Conservation (phyloP, 1,284 basidiomycete species). For the Jaminaea rosea region DNA sequence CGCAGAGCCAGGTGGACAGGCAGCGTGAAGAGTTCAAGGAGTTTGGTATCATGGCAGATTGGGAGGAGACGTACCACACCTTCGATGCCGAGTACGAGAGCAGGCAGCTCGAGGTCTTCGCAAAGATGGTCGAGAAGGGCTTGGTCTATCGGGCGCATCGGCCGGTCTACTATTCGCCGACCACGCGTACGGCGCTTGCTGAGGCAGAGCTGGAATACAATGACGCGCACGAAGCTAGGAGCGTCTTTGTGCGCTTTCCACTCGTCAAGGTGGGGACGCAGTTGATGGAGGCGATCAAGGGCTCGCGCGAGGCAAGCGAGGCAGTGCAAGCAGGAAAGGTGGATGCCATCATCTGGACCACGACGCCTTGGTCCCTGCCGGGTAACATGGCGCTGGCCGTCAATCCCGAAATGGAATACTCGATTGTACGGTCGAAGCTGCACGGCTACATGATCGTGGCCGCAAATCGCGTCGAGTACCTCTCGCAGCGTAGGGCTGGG, state of each 20-base stretch:
- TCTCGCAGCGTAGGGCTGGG: conserved; percentile 12
- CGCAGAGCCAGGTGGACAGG: conserved; percentile 63
- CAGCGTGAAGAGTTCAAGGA: conserved; percentile 74
- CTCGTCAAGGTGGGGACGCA: too few relatives aligned
- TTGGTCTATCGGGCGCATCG: conserved; percentile 77
- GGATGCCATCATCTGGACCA: conserved; percentile 86
- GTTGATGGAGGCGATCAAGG: too few relatives aligned
- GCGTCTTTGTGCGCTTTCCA: conserved; percentile 74
- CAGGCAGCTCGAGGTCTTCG: conserved; percentile 76
- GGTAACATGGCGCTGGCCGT: conserved; percentile 93
- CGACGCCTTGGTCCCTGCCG: conserved; percentile 92
- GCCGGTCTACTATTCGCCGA: conserved; percentile 92
- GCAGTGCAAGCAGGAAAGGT: conserved; percentile 36
- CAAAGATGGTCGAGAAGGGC: conserved; percentile 69
- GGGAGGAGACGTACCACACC: conserved; percentile 67
- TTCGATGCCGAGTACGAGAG: conserved; percentile 74
- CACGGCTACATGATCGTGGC: conserved; percentile 58
- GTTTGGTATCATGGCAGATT: conserved; percentile 88
- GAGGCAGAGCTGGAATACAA: conserved; percentile 90
- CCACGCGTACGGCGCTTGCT: conserved; percentile 83
- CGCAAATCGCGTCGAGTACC: conserved; percentile 56
- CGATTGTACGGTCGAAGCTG: conserved; percentile 51
- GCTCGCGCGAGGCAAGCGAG: background rate
- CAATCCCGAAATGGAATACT: conserved; percentile 65
- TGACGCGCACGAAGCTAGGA: conserved; percentile 77